Percentiles rank a stretch among this genome's conserved stretches.
phyloP scores from a whole-genome alignment of 2,329 filamentous ascomycete genomes.

The Botryotinia calthae region DNA sequence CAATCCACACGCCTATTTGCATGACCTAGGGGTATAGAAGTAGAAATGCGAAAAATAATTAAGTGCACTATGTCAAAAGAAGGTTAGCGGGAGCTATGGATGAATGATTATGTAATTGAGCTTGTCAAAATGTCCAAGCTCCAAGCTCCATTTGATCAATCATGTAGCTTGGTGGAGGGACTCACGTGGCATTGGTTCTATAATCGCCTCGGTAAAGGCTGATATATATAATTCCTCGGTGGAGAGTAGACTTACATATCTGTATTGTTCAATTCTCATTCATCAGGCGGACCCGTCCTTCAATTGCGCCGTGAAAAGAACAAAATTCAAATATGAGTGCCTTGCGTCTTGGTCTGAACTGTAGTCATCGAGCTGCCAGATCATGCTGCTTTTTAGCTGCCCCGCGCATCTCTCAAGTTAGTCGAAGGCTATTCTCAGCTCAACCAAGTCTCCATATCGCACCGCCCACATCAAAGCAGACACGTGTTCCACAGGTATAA shows the following conservation, averaged over 20 bases:
- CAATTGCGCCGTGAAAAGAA: neutral
- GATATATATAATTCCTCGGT: neutral
- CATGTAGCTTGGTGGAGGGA: neutral
- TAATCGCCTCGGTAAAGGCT: neutral
- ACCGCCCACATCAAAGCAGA: neutral
- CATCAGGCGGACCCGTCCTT: neutral
- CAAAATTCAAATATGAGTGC: neutral
- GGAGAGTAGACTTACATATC: neutral
- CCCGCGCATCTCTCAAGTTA: neutral
- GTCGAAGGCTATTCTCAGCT: neutral
- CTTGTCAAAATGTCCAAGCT: neutral
- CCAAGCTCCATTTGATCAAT: neutral
- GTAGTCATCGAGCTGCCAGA: neutral
- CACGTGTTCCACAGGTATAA: neutral
- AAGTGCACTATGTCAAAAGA: neutral
- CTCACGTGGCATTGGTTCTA: neutral
- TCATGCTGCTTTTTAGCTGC: neutral
- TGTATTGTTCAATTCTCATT: neutral
- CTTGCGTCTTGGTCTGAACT: conserved; percentile 6
- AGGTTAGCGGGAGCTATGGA: neutral
- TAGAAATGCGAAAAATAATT: neutral
- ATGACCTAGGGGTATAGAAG: neutral
- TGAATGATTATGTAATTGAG: neutral
- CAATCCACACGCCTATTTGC: neutral
- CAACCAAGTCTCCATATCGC: neutral